These are phyloP conservation scores for Chaetomium tenue DNA, from an alignment of 495 filamentous ascomycete genomes.

Conservation along the genomic window DNA sequence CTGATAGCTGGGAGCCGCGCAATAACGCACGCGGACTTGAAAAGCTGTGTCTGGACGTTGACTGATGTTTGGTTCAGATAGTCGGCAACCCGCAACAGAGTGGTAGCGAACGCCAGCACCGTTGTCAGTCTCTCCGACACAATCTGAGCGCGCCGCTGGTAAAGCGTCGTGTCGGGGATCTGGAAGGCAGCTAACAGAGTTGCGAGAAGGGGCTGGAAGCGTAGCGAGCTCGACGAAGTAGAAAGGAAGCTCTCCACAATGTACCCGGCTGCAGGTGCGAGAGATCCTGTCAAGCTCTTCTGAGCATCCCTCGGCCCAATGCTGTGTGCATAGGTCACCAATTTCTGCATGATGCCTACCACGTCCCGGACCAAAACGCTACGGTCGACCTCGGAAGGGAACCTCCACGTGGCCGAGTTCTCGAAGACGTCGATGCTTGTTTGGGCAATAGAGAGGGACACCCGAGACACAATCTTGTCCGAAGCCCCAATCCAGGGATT, in stretches of 20 bases:
- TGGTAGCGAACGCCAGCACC: constrained; percentile 63
- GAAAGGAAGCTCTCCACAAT: constrained; percentile 74
- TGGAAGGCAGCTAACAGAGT: constrained; percentile 66
- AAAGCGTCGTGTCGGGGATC: constrained; percentile 62
- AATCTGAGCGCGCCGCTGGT: constrained; percentile 54
- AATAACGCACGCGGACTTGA: constrained; percentile 70
- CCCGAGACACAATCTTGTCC: constrained; percentile 69
- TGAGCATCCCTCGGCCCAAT: constrained; percentile 59
- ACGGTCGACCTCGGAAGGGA: constrained; percentile 62
- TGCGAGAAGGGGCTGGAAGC: constrained; percentile 73
- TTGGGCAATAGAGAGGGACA: constrained; percentile 67
- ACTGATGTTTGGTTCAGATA: constrained; percentile 59
- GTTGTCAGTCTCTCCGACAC: constrained; percentile 63
- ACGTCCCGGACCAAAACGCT: constrained; percentile 55
- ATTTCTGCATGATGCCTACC: constrained; percentile 63
- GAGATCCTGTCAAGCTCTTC: constrained; percentile 59
- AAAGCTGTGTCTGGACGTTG: constrained; percentile 72
- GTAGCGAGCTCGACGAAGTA: constrained; percentile 62
- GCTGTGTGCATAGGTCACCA: constrained; percentile 69
- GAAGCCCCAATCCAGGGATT: constrained; percentile 69
- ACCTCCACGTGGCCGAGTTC: constrained; percentile 79
- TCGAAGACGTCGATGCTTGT: constrained; percentile 77
- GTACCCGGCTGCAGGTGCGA: constrained; percentile 69
- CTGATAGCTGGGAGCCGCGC: constrained; percentile 75
- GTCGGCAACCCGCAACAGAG: constrained; percentile 65